phyloP scores from a whole-genome alignment of 306 rosid species.

The Cicer cuneatum region DNA sequence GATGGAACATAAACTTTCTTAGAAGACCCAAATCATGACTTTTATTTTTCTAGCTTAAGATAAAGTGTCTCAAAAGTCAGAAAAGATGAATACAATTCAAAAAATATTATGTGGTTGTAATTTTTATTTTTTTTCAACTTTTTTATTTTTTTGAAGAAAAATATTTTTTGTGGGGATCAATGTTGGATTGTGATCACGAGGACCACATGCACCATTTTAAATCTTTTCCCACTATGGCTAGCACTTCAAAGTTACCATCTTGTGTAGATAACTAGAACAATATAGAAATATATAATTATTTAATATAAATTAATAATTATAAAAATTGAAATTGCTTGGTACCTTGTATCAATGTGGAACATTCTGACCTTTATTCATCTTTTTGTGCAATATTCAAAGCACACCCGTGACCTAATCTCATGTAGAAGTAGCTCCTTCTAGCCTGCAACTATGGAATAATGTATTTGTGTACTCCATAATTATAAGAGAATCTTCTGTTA shows the following conservation, averaged over 20 bases:
- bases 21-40: constrained; percentile 43
- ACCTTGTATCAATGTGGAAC: constrained; percentile 56
- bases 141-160: constrained; percentile 27
- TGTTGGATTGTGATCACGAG: constrained; percentile 55
- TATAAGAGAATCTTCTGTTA: constrained; percentile 42
- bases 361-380: constrained; percentile 63
- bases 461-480: constrained; percentile 23
- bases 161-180: constrained; percentile 42
- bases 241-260: constrained; percentile 41
- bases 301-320: constrained; percentile 10
- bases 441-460: constrained; percentile 31
- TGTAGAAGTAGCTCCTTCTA: constrained; percentile 45
- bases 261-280: constrained; percentile 32
- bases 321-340: constrained; percentile 38
- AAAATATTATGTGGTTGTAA: constrained; percentile 37
- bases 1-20: constrained; percentile 43
- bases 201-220: constrained; percentile 38
- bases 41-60: constrained; percentile 35
- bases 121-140: constrained; percentile 8
- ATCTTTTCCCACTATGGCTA: constrained; percentile 28
- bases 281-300: constrained; percentile 28
- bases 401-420: constrained; percentile 63
- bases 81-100: constrained; percentile 47
- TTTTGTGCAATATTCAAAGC: constrained; percentile 59
- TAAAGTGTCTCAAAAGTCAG: constrained; percentile 33